phyloP scores from a whole-genome alignment of 2,329 filamentous ascomycete species.

The Sclerotinia minor region DNA sequence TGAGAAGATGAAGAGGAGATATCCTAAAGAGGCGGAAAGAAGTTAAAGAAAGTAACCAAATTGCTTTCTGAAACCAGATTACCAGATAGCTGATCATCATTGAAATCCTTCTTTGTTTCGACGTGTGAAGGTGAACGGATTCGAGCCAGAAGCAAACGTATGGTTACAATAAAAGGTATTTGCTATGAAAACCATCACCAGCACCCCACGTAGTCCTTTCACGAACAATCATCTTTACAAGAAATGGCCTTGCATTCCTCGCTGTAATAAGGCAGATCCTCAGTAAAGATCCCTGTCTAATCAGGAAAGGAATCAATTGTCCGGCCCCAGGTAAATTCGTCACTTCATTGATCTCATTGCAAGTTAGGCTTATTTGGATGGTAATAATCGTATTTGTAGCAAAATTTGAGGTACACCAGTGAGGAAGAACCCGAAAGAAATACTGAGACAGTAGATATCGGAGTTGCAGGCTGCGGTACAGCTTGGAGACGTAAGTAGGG shows the following conservation, averaged over 20 bases:
- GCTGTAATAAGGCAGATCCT: not conserved
- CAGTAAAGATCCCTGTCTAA: not conserved
- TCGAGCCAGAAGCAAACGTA: not conserved
- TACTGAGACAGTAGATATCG: too few relatives aligned
- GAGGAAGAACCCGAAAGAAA: too few relatives aligned
- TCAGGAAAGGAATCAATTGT: not conserved
- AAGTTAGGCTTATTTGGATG: slow-evolving; percentile 1
- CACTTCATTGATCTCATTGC: not conserved
- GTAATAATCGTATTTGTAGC: not conserved
- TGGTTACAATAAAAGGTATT: not conserved
- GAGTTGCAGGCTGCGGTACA: too few relatives aligned
- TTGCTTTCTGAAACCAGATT: too few relatives aligned
- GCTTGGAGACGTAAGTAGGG: too few relatives aligned
- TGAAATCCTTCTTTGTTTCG: too few relatives aligned
- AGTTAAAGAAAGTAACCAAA: too few relatives aligned
- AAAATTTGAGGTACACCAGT: not conserved
- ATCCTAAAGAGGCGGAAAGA: too few relatives aligned
- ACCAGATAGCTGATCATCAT: too few relatives aligned
- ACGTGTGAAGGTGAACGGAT: too few relatives aligned
- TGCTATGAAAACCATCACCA: not conserved
- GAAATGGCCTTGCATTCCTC: not conserved
- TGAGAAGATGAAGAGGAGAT: too few relatives aligned
- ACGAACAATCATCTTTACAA: not conserved
- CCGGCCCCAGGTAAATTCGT: not conserved
- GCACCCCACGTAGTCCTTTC: not conserved